Percentiles rank a stretch among this genome's conserved stretches.
These are phyloP conservation scores for Ustilago nuda DNA, from an alignment of 1,284 basidiomycete species.

Conservation along the genomic window DNA sequence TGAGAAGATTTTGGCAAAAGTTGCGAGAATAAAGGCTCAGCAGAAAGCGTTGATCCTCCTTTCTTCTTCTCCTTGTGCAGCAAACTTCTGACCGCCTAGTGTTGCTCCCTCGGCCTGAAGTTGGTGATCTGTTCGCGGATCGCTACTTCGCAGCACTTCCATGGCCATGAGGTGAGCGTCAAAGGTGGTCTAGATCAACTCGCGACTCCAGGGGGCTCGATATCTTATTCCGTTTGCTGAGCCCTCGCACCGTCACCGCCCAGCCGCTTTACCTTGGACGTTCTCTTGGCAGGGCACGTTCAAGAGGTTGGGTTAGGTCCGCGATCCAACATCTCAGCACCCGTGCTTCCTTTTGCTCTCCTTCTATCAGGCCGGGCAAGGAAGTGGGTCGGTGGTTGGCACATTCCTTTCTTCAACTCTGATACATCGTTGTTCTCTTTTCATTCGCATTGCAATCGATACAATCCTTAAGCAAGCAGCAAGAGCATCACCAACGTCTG, in stretches of 20 bases:
- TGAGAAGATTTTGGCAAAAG: not conserved
- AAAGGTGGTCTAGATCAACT: conserved; percentile 54
- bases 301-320: conserved; percentile 29
- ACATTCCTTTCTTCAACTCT: conserved; percentile 21
- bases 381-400: conserved; percentile 55
- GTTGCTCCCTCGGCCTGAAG: conserved; percentile 55
- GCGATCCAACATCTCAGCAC: conserved; percentile 56
- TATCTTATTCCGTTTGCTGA: conserved; percentile 41
- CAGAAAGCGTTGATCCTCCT: conserved; percentile 11
- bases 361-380: conserved; percentile 16
- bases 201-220: conserved; percentile 52
- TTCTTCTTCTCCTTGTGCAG: conserved; percentile 55
- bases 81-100: conserved; percentile 55
- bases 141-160: conserved; percentile 33
- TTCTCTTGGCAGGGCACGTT: conserved; percentile 39
- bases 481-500: too few relatives aligned
- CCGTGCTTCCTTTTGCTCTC: conserved; percentile 32
- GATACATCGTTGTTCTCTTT: not conserved
- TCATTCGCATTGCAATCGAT: not conserved
- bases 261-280: conserved; percentile 12
- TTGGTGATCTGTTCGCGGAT: not conserved
- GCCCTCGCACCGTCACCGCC: conserved; percentile 39
- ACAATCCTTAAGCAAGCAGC: not conserved
- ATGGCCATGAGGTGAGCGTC: conserved; percentile 56
- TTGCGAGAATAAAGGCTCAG: conserved; percentile 5